Evolutionary conservation across 139 green algal species (phyloP), one percentile per base, ranked within the genome.

Genomic region (Microglena sp.): DNA sequence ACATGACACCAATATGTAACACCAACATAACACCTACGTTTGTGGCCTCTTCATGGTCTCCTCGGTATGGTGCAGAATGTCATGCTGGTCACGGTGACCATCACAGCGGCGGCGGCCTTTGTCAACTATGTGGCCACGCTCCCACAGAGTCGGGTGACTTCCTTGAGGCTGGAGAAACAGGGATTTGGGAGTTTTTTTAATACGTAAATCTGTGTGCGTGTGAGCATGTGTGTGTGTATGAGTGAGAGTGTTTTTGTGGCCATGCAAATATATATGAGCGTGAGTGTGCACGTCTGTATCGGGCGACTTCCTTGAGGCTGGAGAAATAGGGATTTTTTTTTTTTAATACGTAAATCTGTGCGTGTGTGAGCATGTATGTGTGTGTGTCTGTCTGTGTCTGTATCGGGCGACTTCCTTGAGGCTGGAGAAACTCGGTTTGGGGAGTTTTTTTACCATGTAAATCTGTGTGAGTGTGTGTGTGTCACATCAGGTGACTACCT

Each of bases 71-170:
- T n/a, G n/a, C n/a, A n/a, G n/a, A n/a, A n/a, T n/a, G n/a, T n/a
- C n/a, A n/a, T n/a, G n/a, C n/a, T n/a, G n/a, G n/a, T n/a, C n/a
- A n/a, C n/a, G n/a, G n/a, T n/a, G n/a, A n/a, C 40, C 40, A 50
- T 11, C 40, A 50, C 15, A 15, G 11, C 40, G 40, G 11, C 40
- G 11, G 15, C 60, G 36, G 27, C 60, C 60, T 11, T 28, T 11
- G 60, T 67, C 60, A 8, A 67, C 60, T 26, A 67, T 67, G 43
- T 77, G 57, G 0, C 70, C 70, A 18, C 58, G 27, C 58, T 77
- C 70, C 11, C 63, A 72, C 0, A 68, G 57, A 2, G 70, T 77
- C 1, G 69, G 43, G 45, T 72, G 65, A 50, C 64, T 72, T 2
- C 57, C 64, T 3, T 55, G 55, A 5, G 69, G 56, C 69, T 76